Percentiles rank a stretch among this genome's conserved stretches.
These are phyloP conservation scores for Nakazawaea populi DNA, from an alignment of 805 yeast species.

Conservation along the genomic window DNA sequence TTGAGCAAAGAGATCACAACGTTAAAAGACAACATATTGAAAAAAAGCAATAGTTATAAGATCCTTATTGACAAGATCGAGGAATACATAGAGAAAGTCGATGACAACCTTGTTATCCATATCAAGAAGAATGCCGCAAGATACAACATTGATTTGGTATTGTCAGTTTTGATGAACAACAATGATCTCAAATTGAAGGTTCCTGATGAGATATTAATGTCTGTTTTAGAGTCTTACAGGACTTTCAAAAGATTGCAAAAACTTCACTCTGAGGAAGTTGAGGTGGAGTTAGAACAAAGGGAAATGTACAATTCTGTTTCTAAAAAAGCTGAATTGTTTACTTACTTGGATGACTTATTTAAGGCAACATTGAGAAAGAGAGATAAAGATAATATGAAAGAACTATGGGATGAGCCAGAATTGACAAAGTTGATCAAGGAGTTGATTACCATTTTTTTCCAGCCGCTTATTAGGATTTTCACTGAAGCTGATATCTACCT, in stretches of 20 bases:
- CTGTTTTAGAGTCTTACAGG: conserved; percentile 17
- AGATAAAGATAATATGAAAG: conserved; percentile 71
- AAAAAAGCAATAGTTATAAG: conserved; percentile 13
- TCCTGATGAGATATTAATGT: conserved; percentile 11
- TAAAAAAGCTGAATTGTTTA: conserved; percentile 37
- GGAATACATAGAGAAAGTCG: conserved; percentile 19
- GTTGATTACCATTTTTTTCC: conserved; percentile 64
- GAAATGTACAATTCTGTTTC: conserved; percentile 20
- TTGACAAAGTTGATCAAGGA: conserved; percentile 71
- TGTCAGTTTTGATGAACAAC: conserved; percentile 21
- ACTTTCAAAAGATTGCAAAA: conserved; percentile 3
- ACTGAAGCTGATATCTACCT: conserved; percentile 59
- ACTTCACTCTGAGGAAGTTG: conserved; percentile 15
- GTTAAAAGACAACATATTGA: conserved; percentile 33
- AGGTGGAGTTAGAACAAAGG: conserved; percentile 30
- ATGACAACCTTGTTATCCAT: conserved; percentile 19
- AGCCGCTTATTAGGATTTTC: conserved; percentile 66
- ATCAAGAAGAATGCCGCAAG: conserved; percentile 25
- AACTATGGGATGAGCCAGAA: conserved; percentile 82
- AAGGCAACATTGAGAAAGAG: conserved; percentile 58
- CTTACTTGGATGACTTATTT: conserved; percentile 55
- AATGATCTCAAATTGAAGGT: conserved; percentile 12
- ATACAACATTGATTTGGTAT: conserved; percentile 18
- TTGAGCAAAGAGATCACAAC: conserved; percentile 48
- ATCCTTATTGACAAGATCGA: conserved; percentile 20